Conservation (phyloP, 1,284 basidiomycete species). For the Tilletiopsis washingtonensis region DNA sequence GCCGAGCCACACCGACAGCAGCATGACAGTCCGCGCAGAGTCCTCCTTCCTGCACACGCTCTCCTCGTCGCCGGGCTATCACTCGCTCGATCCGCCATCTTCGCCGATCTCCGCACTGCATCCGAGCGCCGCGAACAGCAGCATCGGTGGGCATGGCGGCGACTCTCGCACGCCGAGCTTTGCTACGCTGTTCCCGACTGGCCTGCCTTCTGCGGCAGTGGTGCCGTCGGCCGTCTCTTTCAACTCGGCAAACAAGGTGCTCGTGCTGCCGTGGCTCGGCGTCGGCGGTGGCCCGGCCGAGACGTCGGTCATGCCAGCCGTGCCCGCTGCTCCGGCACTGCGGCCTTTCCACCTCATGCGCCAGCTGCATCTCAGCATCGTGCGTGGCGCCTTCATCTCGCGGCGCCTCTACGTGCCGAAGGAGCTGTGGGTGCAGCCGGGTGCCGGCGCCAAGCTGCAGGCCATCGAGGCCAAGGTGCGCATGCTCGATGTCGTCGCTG, state of each 20-base stretch:
- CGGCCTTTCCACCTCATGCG: slow-evolving; percentile 19
- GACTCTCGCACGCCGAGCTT: too few species aligned
- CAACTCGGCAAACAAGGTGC: neutral
- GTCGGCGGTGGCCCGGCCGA: neutral
- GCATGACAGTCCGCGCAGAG: too few species aligned
- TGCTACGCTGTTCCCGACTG: too few species aligned
- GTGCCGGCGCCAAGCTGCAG: slow-evolving; percentile 70
- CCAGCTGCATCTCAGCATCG: slow-evolving; percentile 15
- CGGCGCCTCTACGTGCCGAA: slow-evolving; percentile 76
- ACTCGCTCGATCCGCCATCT: neutral
- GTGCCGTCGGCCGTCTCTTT: too few species aligned
- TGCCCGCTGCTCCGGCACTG: slow-evolving; percentile 10
- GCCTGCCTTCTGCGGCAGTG: too few species aligned
- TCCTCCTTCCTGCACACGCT: too few species aligned
- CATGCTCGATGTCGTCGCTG: slow-evolving; percentile 67
- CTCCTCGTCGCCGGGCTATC: too few species aligned
- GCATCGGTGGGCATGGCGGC: neutral
- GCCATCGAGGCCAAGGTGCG: slow-evolving; percentile 76
- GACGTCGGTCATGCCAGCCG: neutral
- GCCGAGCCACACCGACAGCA: too few species aligned
- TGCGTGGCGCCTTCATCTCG: slow-evolving; percentile 71
- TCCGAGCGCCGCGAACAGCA: too few species aligned
- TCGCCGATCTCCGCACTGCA: too few species aligned
- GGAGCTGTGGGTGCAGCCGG: slow-evolving; percentile 69
- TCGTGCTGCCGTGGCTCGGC: slow-evolving; percentile 4